These are phyloP conservation scores for Linderniella brevidens DNA, from an alignment of 257 asterid species.

Conservation along the genomic window DNA sequence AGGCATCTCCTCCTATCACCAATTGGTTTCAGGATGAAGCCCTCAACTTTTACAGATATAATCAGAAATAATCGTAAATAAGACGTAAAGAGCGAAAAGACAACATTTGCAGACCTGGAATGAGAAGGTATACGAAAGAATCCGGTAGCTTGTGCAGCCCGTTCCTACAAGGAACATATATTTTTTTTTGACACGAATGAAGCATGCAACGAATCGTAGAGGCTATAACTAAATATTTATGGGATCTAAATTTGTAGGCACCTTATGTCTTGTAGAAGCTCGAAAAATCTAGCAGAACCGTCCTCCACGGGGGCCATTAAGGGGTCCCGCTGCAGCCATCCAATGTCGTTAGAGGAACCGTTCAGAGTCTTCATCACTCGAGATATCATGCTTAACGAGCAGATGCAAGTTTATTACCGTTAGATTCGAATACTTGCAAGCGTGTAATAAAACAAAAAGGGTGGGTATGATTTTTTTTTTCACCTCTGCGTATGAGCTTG, in stretches of 20 bases:
- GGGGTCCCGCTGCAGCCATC: conserved; percentile 71
- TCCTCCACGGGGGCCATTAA: conserved; percentile 68
- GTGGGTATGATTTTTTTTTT: neutral
- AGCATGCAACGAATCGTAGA: neutral
- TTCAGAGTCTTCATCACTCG: conserved; percentile 42
- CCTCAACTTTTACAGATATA: no score
- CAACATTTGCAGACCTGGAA: conserved; percentile 48
- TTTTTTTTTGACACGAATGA: no score
- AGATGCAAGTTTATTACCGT: neutral
- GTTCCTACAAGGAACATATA: conserved; percentile 35
- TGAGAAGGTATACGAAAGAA: conserved; percentile 72
- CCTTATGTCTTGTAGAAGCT: conserved; percentile 62
- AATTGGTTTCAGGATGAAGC: no score
- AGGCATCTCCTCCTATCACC: no score
- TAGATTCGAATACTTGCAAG: neutral
- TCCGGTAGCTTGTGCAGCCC: conserved; percentile 73
- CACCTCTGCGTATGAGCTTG: conserved; percentile 39
- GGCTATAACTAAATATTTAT: no score
- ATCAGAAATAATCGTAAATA: conserved; percentile 1
- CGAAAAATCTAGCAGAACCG: conserved; percentile 75
- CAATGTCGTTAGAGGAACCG: conserved; percentile 89
- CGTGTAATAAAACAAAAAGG: neutral
- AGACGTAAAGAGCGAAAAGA: conserved; percentile 1
- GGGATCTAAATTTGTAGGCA: conserved; percentile 12
- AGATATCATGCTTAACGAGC: conserved; percentile 26